Percentiles rank a stretch among this genome's conserved stretches.
These are phyloP conservation scores for Cephalotrichum gorgonifer DNA, from an alignment of 2,329 filamentous ascomycete genomes.

Conservation along the genomic window DNA sequence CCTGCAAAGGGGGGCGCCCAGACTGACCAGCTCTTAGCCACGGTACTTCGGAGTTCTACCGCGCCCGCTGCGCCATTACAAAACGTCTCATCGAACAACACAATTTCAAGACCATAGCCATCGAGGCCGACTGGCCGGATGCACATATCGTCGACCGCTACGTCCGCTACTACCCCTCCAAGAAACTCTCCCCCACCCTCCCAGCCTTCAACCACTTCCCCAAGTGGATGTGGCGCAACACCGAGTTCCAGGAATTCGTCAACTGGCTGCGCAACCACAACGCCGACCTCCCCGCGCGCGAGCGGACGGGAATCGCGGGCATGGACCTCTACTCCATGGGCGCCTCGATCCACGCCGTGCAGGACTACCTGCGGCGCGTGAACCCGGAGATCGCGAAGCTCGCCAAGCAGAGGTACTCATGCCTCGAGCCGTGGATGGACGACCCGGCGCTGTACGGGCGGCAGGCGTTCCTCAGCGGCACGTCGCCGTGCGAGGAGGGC, in stretches of 20 bases:
- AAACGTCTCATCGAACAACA: constrained; percentile 36
- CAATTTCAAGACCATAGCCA: constrained; percentile 37
- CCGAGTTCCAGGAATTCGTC: constrained; percentile 36
- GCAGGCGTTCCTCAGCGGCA: constrained; percentile 20
- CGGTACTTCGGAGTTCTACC: constrained; percentile 45
- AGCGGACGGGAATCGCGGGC: constrained; percentile 30
- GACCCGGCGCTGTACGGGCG: constrained; percentile 38
- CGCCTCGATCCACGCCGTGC: constrained; percentile 30
- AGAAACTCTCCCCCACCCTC: constrained; percentile 12
- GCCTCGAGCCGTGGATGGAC: constrained; percentile 35
- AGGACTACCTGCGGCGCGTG: constrained; percentile 34
- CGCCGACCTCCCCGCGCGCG: constrained; percentile 8
- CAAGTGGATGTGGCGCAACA: constrained; percentile 46
- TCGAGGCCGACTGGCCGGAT: constrained; percentile 45
- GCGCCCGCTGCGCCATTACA: constrained; percentile 38
- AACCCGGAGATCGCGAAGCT: constrained; percentile 29
- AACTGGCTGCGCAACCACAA: constrained; percentile 40
- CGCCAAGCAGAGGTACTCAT: constrained; percentile 33
- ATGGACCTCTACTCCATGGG: constrained; percentile 42
- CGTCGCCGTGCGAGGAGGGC: constrained; percentile 31
- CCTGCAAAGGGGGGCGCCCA: neutral
- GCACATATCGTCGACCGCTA: constrained; percentile 39
- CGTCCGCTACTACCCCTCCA: constrained; percentile 30
- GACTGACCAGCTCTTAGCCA: constrained; percentile 15
- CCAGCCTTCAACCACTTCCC: constrained; percentile 38